Evolutionary conservation across 1,139 yeast species (phyloP).

Genomic region (Kluyveromyces marxianus): DNA sequence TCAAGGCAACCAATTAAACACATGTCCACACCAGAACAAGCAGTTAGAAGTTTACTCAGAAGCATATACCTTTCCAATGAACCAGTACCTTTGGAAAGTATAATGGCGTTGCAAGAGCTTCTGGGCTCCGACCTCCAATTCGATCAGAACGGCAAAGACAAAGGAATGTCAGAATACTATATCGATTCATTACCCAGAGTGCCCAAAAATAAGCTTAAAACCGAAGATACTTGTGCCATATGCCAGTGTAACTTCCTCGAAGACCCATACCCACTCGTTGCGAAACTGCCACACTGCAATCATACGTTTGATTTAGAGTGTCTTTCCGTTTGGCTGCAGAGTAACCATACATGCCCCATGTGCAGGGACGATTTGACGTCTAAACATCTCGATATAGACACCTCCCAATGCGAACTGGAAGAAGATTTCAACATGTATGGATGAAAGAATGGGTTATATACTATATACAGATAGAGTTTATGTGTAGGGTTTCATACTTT

Average conservation of each 20-base stretch:
- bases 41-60: constrained; percentile 1
- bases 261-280: constrained; percentile 75
- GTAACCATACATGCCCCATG: constrained; percentile 79
- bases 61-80: constrained; percentile 2
- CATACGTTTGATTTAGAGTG: constrained; percentile 88
- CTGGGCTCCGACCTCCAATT: not conserved
- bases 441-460: constrained; percentile 21
- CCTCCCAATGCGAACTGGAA: constrained; percentile 59
- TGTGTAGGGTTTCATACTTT: not conserved
- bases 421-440: constrained; percentile 78
- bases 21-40: constrained; percentile 3
- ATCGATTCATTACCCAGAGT: constrained; percentile 74
- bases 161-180: constrained; percentile 62
- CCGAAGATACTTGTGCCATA: constrained; percentile 69
- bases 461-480: not conserved
- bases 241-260: constrained; percentile 68
- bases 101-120: not conserved
- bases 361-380: constrained; percentile 67
- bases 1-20: too few relatives aligned
- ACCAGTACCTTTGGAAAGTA: not conserved
- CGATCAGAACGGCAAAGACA: not conserved
- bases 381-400: constrained; percentile 45
- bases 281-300: constrained; percentile 63
- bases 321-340: constrained; percentile 79
- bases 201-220: constrained; percentile 40